Evolutionary conservation across 108 stramenopile genomes (phyloP).

Genomic region (Cylindrotheca fusiformis): DNA sequence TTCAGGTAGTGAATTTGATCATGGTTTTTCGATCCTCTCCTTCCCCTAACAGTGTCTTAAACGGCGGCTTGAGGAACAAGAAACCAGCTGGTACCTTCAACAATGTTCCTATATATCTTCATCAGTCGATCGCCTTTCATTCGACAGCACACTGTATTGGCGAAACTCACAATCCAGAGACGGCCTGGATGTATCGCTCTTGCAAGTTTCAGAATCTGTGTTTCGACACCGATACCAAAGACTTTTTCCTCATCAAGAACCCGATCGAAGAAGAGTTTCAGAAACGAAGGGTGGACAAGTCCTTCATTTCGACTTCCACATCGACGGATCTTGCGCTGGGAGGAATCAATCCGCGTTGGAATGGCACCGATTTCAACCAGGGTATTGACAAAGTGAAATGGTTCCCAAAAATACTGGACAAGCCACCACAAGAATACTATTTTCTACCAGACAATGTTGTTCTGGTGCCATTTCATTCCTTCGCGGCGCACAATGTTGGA

Average conservation of each 20-base stretch:
- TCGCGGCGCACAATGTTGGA: constrained; percentile 54
- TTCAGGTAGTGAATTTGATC: neutral
- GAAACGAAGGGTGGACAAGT: neutral
- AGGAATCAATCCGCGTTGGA: constrained; percentile 49
- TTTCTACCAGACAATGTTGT: constrained; percentile 27
- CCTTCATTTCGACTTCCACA: constrained; percentile 6
- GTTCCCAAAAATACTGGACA: constrained; percentile 25
- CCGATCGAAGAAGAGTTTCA: constrained; percentile 18
- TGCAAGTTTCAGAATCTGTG: constrained; percentile 44
- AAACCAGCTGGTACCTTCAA: constrained; percentile 25
- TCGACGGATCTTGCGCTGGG: constrained; percentile 32
- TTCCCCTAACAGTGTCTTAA: too few species aligned
- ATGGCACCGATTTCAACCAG: constrained; percentile 17
- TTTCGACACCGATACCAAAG: constrained; percentile 27
- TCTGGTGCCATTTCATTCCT: constrained; percentile 51
- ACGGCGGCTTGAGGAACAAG: neutral
- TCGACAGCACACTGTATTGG: constrained; percentile 54
- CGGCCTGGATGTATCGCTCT: constrained; percentile 44
- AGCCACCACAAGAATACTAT: constrained; percentile 28
- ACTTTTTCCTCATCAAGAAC: constrained; percentile 51
- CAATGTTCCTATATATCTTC: constrained; percentile 6
- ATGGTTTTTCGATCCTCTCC: neutral
- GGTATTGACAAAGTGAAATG: constrained; percentile 35
- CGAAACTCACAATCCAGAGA: constrained; percentile 38
- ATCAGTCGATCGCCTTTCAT: constrained; percentile 7